These are phyloP conservation scores for Chionographis japonica DNA, from an alignment of 106 monocot species.

Conservation along the genomic window DNA sequence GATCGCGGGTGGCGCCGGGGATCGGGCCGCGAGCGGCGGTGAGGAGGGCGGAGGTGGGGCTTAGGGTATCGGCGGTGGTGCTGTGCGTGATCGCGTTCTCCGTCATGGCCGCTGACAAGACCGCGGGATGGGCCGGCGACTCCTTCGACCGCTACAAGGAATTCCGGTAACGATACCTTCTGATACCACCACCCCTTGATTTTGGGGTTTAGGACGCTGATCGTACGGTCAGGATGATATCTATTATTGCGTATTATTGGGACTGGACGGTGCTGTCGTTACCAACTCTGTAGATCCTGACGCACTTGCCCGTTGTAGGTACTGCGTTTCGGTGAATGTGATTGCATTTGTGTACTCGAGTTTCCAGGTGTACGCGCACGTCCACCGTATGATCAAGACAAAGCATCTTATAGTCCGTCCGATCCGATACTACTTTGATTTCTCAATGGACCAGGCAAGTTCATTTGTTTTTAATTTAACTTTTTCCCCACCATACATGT, in stretches of 20 bases:
- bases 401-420: conserved; percentile 38
- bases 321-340: conserved; percentile 55
- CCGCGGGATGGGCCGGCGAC: conserved; percentile 88
- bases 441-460: conserved; percentile 78
- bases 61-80: conserved; percentile 48
- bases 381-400: conserved; percentile 29
- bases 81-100: conserved; percentile 66
- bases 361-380: conserved; percentile 43
- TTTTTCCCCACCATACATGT: neutral
- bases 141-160: conserved; percentile 79
- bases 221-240: too few relatives aligned
- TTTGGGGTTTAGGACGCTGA: neutral
- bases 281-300: neutral
- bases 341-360: conserved; percentile 63
- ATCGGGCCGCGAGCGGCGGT: conserved; percentile 25
- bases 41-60: conserved; percentile 25
- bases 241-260: too few relatives aligned
- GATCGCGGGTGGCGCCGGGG: conserved; percentile 24
- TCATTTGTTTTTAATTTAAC: neutral
- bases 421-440: conserved; percentile 41
- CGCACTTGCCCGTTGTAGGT: conserved; percentile 32
- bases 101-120: conserved; percentile 77
- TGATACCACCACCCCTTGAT: neutral
- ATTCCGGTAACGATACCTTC: conserved; percentile 24
- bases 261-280: too few relatives aligned